A percentile compares a stretch with the other conserved stretches of the same genome.
Conservation (phyloP, 768 basidiomycete species). For the Macrolepiota fuliginosa region DNA sequence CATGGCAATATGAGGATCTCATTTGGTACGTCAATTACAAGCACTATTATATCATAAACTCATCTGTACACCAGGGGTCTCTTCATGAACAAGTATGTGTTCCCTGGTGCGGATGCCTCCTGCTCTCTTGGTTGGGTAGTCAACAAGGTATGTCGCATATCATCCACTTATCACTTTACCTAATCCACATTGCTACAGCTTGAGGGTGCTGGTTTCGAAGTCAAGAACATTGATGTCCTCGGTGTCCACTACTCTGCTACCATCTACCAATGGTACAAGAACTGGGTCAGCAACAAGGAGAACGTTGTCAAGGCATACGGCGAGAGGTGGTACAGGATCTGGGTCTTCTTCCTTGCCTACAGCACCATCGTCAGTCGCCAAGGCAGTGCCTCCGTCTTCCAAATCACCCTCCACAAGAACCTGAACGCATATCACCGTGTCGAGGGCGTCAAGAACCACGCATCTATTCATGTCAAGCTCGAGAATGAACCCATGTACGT, state of each 20-base stretch:
- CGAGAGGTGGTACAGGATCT: constrained; percentile 90
- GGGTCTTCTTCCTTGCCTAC: constrained; percentile 97
- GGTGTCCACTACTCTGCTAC: constrained; percentile 98
- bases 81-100: constrained; percentile 98
- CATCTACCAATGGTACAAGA: constrained; percentile 90
- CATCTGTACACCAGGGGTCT: constrained; percentile 58
- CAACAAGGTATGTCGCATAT: constrained; percentile 34
- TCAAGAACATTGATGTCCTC: constrained; percentile 94
- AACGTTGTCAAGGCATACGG: constrained; percentile 88
- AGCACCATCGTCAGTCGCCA: constrained; percentile 84
- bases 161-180: neutral
- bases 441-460: constrained; percentile 78
- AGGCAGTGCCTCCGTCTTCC: constrained; percentile 92
- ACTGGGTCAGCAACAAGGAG: constrained; percentile 94
- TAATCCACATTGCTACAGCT: constrained; percentile 42
- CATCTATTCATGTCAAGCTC: constrained; percentile 71
- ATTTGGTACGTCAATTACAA: constrained; percentile 61
- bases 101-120: constrained; percentile 97
- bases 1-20: constrained; percentile 99
- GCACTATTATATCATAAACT: neutral
- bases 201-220: constrained; percentile 91
- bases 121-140: constrained; percentile 97
- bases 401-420: constrained; percentile 98
- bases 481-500: constrained; percentile 50
- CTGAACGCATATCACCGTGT: constrained; percentile 93